These are phyloP conservation scores for Tylopilus balloui DNA, from an alignment of 768 basidiomycete species.

Conservation along the genomic window DNA sequence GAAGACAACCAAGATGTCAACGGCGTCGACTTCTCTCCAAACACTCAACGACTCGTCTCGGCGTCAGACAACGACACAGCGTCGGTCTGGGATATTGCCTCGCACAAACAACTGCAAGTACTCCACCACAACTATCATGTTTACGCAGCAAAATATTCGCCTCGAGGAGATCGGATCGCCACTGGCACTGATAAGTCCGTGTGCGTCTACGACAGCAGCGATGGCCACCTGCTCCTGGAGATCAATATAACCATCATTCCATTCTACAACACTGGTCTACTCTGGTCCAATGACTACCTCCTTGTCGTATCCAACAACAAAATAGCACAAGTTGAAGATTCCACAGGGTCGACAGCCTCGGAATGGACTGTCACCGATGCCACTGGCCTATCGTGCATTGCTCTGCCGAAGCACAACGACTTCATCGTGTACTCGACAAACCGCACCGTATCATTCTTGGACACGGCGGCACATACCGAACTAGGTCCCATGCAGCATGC, in stretches of 20 bases:
- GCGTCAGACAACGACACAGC: neutral
- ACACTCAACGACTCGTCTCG: no score
- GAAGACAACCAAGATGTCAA: neutral
- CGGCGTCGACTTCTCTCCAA: constrained; percentile 4
- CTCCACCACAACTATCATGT: neutral
- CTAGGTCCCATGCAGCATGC: neutral
- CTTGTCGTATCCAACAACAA: neutral
- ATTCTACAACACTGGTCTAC: neutral
- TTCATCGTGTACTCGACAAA: neutral
- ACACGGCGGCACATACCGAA: neutral
- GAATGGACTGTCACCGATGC: neutral
- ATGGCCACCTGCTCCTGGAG: neutral
- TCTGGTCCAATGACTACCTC: neutral
- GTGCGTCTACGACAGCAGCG: no score
- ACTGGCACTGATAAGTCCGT: no score
- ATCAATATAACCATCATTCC: neutral
- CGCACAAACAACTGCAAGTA: neutral
- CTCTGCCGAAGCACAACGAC: neutral
- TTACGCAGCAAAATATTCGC: no score
- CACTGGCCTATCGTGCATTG: neutral
- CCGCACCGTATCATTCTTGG: neutral
- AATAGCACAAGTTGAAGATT: neutral
- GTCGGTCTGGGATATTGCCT: neutral
- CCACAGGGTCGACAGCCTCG: neutral
- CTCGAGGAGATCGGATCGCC: no score